Conservation (phyloP, 768 basidiomycete species). For the Leucogyrophana mollusca region DNA sequence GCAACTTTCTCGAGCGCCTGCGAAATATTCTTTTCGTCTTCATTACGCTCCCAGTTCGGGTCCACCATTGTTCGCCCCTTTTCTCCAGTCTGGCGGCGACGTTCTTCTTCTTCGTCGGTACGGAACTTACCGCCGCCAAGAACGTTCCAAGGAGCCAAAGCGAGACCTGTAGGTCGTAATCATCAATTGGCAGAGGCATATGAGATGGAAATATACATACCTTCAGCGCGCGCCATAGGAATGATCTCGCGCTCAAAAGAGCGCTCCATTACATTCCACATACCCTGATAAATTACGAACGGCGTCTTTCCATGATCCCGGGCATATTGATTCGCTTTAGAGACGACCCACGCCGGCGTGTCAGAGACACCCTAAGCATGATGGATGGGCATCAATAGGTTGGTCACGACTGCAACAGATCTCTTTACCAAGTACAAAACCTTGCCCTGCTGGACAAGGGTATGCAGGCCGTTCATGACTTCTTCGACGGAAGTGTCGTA, state of each 20-base stretch:
- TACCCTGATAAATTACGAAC: conserved; percentile 45
- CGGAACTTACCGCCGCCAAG: conserved; percentile 34
- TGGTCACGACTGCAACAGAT: conserved; percentile 4
- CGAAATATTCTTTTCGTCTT: conserved; percentile 41
- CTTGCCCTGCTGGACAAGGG: conserved; percentile 36
- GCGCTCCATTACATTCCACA: conserved; percentile 31
- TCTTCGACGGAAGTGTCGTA: conserved; percentile 39
- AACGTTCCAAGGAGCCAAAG: conserved; percentile 37
- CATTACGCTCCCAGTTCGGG: conserved; percentile 44
- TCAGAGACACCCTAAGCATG: conserved; percentile 24
- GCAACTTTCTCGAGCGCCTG: conserved; percentile 51
- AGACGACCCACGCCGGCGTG: conserved; percentile 40
- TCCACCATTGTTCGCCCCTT: conserved; percentile 23
- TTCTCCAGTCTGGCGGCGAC: conserved; percentile 22
- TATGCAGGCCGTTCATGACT: conserved; percentile 38
- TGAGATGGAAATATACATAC: conserved; percentile 4
- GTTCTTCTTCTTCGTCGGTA: conserved; percentile 29
- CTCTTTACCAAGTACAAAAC: conserved; percentile 32
- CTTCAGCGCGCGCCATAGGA: conserved; percentile 28
- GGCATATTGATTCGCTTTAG: conserved; percentile 42
- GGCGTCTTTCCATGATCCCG: conserved; percentile 40
- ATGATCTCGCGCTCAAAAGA: conserved; percentile 47
- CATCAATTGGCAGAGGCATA: too few relatives aligned
- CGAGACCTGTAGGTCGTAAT: conserved; percentile 21
- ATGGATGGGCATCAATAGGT: too few relatives aligned